Evolutionary conservation across 202 grass and related monocot genomes (phyloP), one percentile per base, ranked within the genome.

Genomic region (Panicum virgatum): DNA sequence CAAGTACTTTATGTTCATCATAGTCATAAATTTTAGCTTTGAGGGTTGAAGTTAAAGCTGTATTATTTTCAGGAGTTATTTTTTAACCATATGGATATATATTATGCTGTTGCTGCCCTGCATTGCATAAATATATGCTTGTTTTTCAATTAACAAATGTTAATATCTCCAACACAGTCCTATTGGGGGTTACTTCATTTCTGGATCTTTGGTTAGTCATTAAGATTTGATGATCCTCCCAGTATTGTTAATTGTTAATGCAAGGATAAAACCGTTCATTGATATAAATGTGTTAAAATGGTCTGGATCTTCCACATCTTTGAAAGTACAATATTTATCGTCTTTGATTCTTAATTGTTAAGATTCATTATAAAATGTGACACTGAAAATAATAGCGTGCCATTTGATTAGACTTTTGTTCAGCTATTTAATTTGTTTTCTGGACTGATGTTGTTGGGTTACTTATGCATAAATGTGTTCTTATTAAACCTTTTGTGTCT

Each of bases 401-500:
- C 39, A 53, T 78, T 47, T 76, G 20, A 42, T 22, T 70, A 82
- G 36, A 73, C 44, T 69, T 60, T 20, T 73, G 39, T 16, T 22
- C 40, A 42, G 1, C 25, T 39, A 23, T 36, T 68, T 48, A 48
- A 36, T 74, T 42, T 88, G 9, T 72, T 53, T 52, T 88, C 57
- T 72, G 32, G n/a, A 66, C 66, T 79, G 3, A 12, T 73, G 62
- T 15, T 60, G 59, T 56, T 82, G 18, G 77, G 32, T 72, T 69
- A 54, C 22, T 68, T 40, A 73, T 72, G 7, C 74, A 51, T 82
- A 74, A 65, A 48, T 29, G 51, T 69, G n/a, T 77, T 22, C 32
- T 79, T 70, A 85, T 78, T 46, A 16, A 79, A 80, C 19, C 45
- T 89, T 66, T 60, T 63, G 39, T 66, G 34, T 89, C 62, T 89